A percentile compares a stretch with the other conserved stretches of the same genome.
Evolutionary conservation across 805 yeast species (phyloP).

Genomic region (Hanseniaspora valbyensis): DNA sequence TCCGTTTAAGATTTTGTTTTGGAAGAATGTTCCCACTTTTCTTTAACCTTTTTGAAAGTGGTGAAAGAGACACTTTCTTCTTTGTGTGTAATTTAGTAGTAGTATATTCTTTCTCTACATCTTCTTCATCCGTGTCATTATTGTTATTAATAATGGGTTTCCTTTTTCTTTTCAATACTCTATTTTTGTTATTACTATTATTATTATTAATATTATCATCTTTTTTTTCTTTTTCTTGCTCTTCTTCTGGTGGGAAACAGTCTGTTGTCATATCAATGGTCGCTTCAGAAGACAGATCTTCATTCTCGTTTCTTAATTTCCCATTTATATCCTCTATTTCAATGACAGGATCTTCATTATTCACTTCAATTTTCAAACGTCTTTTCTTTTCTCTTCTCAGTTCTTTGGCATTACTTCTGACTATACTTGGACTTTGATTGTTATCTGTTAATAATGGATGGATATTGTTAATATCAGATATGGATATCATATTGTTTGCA

Average conservation of each 20-base stretch:
- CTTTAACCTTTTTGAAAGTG: neutral
- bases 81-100: no score
- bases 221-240: no score
- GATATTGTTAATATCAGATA: neutral
- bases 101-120: neutral
- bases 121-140: neutral
- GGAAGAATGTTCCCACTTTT: conserved; percentile 5
- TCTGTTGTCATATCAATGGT: neutral
- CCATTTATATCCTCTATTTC: neutral
- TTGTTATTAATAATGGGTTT: no score
- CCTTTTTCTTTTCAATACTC: no score
- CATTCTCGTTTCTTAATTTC: neutral
- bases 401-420: conserved; percentile 1
- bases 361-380: conserved; percentile 7
- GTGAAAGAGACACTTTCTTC: neutral
- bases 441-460: neutral
- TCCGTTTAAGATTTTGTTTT: neutral
- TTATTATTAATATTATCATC: no score
- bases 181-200: no score
- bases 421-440: conserved; percentile 7
- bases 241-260: neutral
- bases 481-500: neutral
- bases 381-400: conserved; percentile 5
- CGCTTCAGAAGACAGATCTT: conserved; percentile 1
- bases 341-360: neutral